phyloP scores from a whole-genome alignment of 1,139 yeast genomes.

The Lodderomyces metapsilosis region DNA sequence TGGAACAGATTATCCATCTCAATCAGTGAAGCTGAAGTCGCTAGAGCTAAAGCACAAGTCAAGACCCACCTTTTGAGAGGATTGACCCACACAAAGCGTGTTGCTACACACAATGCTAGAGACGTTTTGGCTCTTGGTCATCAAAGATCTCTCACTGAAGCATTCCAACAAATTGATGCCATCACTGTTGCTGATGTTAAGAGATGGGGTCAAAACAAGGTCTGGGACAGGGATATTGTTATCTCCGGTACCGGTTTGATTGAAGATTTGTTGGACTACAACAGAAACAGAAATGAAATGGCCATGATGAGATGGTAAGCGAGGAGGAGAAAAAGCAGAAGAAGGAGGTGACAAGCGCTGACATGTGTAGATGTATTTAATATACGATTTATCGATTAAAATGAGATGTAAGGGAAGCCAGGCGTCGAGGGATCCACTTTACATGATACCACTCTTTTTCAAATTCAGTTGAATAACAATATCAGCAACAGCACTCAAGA shows the following conservation, averaged over 20 bases:
- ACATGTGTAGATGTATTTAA: slow-evolving; percentile 1
- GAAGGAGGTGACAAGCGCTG: background rate
- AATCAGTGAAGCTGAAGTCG: slow-evolving; percentile 72
- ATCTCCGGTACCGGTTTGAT: slow-evolving; percentile 81
- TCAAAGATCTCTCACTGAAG: slow-evolving; percentile 59
- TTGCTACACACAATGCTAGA: slow-evolving; percentile 59
- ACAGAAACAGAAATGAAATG: slow-evolving; percentile 85
- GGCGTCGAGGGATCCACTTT: too few relatives aligned
- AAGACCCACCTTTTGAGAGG: slow-evolving; percentile 57
- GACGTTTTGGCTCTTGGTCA: slow-evolving; percentile 61
- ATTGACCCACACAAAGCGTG: slow-evolving; percentile 45
- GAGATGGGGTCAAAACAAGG: slow-evolving; percentile 70
- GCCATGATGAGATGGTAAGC: slow-evolving; percentile 73
- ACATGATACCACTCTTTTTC: slow-evolving; percentile 79
- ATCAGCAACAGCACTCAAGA: slow-evolving; percentile 89
- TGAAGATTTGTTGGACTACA: slow-evolving; percentile 78
- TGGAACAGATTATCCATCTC: slow-evolving; percentile 83
- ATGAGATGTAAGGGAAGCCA: background rate
- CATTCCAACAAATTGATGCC: slow-evolving; percentile 61
- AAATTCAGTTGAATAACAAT: slow-evolving; percentile 81
- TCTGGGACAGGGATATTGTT: slow-evolving; percentile 85
- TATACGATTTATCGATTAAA: slow-evolving; percentile 3
- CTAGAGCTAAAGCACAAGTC: slow-evolving; percentile 64
- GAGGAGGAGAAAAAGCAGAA: slow-evolving; percentile 5
- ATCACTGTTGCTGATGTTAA: slow-evolving; percentile 59